Base-by-base conservation (phyloP, 1,284 basidiomycete species). In the Tilletia walkeri region DNA sequence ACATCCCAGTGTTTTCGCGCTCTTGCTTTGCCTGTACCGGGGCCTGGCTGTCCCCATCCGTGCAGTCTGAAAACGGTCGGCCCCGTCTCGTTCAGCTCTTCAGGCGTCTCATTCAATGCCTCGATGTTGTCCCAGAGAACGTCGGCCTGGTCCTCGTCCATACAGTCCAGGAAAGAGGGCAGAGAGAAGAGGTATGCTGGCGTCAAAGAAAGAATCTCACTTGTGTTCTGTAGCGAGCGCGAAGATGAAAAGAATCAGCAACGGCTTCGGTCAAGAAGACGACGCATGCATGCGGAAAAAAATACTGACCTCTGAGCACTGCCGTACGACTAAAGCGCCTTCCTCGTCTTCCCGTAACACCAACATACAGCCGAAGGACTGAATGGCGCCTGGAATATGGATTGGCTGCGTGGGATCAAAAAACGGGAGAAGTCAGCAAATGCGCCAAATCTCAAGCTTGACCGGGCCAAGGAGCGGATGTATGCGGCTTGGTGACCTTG, bases 301-400 rank as follows among this genome's bases (percentile, higher is more conserved):
- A 1, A 3, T 1, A 45, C 41, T 45, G 79, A 91, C 90, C 86
- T 94, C 92, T 14, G 92, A 94, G 0, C 91, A 91, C 78, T 94
- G 93, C 10, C 90, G 87, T 18, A 94, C 90, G 1, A 87, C 76
- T 39, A 93, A 84, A 7, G 86, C 86, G 9, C 87, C 89, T 1
- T 90, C 88, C 12, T 87, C 85, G 39, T 88, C 85, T 78, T 92
- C 89, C 73, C 91, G 89, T 1, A 94, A 85, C 0, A 89, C 91
- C 66, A 95, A 87, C 18, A 94, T 86, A 0, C 94, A 90, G 9
- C 92, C 93, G 80, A 92, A 95, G 0, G 89, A 89, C 84, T 95
- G 93, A 0, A 94, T 88, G 0, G 92, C 90, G 2, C 92, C 92
- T 2, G 92, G 93, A 0, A 90, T 90, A 10, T 90, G 89, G 67